Percentiles rank a stretch among this genome's conserved stretches.
Conservation (phyloP, 2,329 filamentous ascomycete species). For the Arthroderma sp. region DNA sequence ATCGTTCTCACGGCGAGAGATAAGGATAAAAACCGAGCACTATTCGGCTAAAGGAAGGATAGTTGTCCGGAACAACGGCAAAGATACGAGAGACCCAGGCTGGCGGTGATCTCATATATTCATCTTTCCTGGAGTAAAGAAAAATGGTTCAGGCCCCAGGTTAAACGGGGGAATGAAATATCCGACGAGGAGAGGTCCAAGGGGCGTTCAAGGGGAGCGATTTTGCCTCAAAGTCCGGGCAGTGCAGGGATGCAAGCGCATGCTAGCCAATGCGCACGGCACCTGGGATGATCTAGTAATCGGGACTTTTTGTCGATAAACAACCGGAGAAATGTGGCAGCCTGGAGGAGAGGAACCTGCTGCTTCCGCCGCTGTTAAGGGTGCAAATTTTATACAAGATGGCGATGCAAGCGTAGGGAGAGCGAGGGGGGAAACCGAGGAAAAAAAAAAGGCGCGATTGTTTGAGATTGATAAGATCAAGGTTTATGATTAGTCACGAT, state of each 20-base stretch:
- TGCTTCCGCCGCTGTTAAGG: background rate
- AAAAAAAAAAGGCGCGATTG: background rate
- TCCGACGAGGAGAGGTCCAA: background rate
- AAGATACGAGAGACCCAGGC: background rate
- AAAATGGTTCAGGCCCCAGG: background rate
- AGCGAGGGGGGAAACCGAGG: background rate
- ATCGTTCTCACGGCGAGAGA: background rate
- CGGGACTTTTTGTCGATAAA: background rate
- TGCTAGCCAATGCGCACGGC: background rate
- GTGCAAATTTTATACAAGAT: background rate
- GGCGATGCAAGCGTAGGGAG: background rate
- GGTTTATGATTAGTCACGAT: conserved; percentile 4
- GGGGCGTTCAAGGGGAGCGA: background rate
- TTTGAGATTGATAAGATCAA: conserved; percentile 7
- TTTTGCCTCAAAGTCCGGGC: background rate
- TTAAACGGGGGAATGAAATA: conserved; percentile 1
- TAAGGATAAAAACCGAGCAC: background rate
- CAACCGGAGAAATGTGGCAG: background rate
- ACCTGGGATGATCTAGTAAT: background rate
- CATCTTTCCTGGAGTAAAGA: background rate
- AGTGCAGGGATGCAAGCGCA: background rate
- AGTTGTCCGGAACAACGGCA: background rate
- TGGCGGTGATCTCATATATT: background rate
- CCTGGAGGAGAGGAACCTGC: background rate
- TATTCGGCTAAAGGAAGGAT: background rate